Evolutionary conservation across 495 filamentous ascomycete species (phyloP), one percentile per base, ranked within the genome.

Genomic region (Neurospora tetraspora): DNA sequence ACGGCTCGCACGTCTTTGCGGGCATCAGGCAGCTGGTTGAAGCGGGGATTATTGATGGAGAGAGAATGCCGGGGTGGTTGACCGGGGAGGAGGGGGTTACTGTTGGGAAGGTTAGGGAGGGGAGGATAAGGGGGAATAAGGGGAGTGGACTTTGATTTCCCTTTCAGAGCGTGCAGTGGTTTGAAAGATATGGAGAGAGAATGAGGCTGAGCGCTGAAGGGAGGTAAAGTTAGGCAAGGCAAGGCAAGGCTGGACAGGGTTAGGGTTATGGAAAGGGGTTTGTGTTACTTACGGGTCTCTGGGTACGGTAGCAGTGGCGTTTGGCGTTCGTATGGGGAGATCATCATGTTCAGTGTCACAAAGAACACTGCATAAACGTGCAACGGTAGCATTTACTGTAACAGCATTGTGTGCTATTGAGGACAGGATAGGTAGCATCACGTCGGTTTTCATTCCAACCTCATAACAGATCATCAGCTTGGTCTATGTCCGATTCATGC

Each of bases 51-150:
- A 80, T 96, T 14, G 88, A 94, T 76, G 91, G 91, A 0, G 86
- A 88, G 79, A 86, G 83, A 31, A 94, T 96, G 89, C 93, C 93
- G 0, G 91, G 93, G 0, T 97, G 94, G 94, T 91, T 96, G 90
- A 94, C 93, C 1, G 94, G 94, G 2, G 93, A 96, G 77, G 93
- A 92, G 27, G 91, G 89, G 0, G 89, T 96, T 4, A 94, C 90
- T 74, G 81, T 89, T 59, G 92, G 91, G 1, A 85, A 87, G 47
- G 88, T 96, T 1, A 86, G 84, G 70, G 77, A 85, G 59, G 91
- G 93, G 4, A 86, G 86, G 75, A 89, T 89, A 72, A 78, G 78
- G 45, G 87, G 86, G 2, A 78, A 82, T 71, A 85, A 81, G 71
- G 85, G 85, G 7, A 85, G 82, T 9, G 85, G 83, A 3, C 45